Evolutionary conservation across 306 rosid species (phyloP).

Genomic region (Senna siamea): DNA sequence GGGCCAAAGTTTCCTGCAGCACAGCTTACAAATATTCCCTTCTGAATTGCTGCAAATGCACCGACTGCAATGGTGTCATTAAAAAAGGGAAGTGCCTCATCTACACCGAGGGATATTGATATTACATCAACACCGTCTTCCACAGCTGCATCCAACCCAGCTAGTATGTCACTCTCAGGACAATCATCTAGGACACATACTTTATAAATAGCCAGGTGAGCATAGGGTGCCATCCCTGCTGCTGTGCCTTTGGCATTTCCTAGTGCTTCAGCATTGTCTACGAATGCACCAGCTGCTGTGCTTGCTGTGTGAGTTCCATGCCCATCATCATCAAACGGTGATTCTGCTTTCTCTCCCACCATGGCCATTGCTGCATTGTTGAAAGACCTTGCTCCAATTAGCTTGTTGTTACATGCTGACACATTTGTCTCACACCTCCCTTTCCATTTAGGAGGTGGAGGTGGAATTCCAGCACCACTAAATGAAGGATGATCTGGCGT

Average conservation of each 20-base stretch:
- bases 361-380: slow-evolving; percentile 29
- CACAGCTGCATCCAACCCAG: slow-evolving; percentile 55
- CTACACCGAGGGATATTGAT: slow-evolving; percentile 64
- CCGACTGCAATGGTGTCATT: slow-evolving; percentile 63
- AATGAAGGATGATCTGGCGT: slow-evolving; percentile 67
- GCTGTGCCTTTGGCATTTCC: slow-evolving; percentile 84
- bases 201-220: slow-evolving; percentile 68
- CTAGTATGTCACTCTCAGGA: slow-evolving; percentile 47
- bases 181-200: slow-evolving; percentile 50
- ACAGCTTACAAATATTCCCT: slow-evolving; percentile 75
- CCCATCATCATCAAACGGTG: slow-evolving; percentile 51
- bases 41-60: slow-evolving; percentile 65
- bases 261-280: slow-evolving; percentile 47
- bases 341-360: slow-evolving; percentile 25
- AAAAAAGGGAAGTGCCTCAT: slow-evolving; percentile 49
- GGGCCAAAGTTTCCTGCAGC: slow-evolving; percentile 78
- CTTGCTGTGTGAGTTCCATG: slow-evolving; percentile 63
- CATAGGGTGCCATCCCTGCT: slow-evolving; percentile 70
- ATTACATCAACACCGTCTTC: slow-evolving; percentile 72
- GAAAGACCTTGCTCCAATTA: slow-evolving; percentile 73
- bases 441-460: slow-evolving; percentile 79
- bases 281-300: slow-evolving; percentile 55
- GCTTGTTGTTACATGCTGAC: slow-evolving; percentile 66
- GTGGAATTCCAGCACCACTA: slow-evolving; percentile 60
- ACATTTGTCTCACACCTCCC: slow-evolving; percentile 66